Evolutionary conservation across 192 early-diverging fungal genomes (phyloP).

Genomic region (Entrophospora sp.): DNA sequence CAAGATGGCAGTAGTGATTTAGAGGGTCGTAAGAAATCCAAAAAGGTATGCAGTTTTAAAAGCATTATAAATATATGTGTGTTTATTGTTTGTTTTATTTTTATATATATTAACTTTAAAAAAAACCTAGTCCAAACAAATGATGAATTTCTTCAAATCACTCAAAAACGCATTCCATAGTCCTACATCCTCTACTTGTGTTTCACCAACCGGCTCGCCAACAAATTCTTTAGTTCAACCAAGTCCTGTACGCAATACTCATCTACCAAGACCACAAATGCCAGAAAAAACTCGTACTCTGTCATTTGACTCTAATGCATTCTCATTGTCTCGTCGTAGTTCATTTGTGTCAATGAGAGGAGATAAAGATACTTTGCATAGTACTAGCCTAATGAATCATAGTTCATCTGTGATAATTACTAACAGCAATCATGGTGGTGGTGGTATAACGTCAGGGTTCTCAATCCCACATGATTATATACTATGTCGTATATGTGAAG

Average conservation of each 20-base stretch:
- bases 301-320: not conserved
- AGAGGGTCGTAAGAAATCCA: too few relatives aligned
- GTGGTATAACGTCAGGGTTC: not conserved
- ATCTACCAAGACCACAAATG: not conserved
- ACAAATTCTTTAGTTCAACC: not conserved
- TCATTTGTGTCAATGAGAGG: not conserved
- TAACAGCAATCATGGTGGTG: too few relatives aligned
- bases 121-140: not conserved
- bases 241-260: not conserved
- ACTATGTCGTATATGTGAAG: slow-evolving; percentile 82
- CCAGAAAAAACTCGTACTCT: not conserved
- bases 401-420: too few relatives aligned
- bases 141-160: slow-evolving; percentile 5
- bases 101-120: too few relatives aligned
- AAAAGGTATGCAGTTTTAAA: too few relatives aligned
- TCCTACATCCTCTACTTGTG: not conserved
- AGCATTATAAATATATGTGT: too few relatives aligned
- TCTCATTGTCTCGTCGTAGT: slow-evolving; percentile 3
- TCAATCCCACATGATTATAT: slow-evolving; percentile 27
- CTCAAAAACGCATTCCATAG: slow-evolving; percentile 9
- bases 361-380: too few relatives aligned
- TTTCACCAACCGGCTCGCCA: not conserved
- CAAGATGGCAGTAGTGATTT: too few relatives aligned
- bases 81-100: too few relatives aligned
- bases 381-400: too few relatives aligned